Conservation (phyloP, 2,329 filamentous ascomycete genomes). For the Samsoniella hepiali region DNA sequence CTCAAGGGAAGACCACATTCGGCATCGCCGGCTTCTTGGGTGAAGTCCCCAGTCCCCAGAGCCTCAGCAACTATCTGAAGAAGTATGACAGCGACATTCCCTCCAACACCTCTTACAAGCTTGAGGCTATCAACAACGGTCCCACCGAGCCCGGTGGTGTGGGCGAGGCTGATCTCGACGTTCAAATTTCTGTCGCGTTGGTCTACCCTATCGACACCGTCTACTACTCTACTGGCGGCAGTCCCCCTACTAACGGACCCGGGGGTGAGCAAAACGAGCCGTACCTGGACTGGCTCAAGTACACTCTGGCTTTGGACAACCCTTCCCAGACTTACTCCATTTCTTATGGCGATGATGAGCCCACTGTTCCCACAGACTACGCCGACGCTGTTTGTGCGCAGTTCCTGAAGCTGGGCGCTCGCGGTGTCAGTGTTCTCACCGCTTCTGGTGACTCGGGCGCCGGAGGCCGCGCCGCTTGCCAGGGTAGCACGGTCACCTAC, state of each 20-base stretch:
- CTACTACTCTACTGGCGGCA: constrained; percentile 15
- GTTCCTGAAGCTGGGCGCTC: constrained; percentile 17
- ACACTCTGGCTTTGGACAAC: constrained; percentile 9
- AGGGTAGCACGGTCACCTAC: neutral
- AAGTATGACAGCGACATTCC: constrained; percentile 14
- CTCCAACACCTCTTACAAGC: neutral
- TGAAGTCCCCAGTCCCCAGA: neutral
- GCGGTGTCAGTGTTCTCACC: constrained; percentile 15
- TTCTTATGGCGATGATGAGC: constrained; percentile 16
- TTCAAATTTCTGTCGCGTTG: constrained; percentile 15
- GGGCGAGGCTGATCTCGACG: constrained; percentile 18
- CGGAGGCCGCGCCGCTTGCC: constrained; percentile 6
- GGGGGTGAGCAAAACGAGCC: constrained; percentile 13
- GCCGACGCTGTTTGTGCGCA: constrained; percentile 15
- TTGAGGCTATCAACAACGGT: constrained; percentile 11
- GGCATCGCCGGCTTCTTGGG: constrained; percentile 16
- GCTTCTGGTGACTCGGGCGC: constrained; percentile 15
- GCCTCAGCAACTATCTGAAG: constrained; percentile 12
- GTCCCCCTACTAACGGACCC: constrained; percentile 1
- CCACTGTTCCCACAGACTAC: constrained; percentile 13
- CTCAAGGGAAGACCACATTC: neutral
- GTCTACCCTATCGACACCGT: constrained; percentile 14
- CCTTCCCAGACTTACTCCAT: constrained; percentile 18
- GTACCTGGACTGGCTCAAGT: constrained; percentile 19
- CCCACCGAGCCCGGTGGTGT: neutral